Conservation (phyloP, 1,139 yeast genomes). For the Zygoascus hellenicus region DNA sequence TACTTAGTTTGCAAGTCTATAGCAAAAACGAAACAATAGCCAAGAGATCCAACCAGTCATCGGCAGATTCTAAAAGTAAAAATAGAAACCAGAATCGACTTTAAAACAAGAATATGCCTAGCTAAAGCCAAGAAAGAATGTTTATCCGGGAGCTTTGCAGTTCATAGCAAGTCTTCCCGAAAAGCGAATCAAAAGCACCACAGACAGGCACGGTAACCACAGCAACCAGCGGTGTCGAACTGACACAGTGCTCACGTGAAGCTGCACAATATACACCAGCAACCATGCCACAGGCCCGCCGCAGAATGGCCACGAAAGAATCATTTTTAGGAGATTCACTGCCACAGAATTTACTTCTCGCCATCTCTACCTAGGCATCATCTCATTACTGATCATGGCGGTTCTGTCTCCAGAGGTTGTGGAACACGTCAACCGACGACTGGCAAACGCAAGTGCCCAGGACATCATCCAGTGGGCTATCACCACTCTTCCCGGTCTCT, state of each 20-base stretch:
- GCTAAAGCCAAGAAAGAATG: too few relatives aligned
- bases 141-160: too few relatives aligned
- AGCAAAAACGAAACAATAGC: too few relatives aligned
- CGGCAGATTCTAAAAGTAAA: too few relatives aligned
- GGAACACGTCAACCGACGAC: conserved; percentile 46
- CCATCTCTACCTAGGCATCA: not conserved
- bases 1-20: too few relatives aligned
- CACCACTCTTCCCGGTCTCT: conserved; percentile 71
- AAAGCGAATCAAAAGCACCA: too few relatives aligned
- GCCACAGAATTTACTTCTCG: not conserved
- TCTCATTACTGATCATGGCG: conserved; percentile 1
- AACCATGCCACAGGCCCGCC: conserved; percentile 3
- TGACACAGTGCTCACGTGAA: not conserved
- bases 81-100: too few relatives aligned
- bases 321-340: not conserved
- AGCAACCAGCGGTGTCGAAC: too few relatives aligned
- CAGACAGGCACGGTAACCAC: too few relatives aligned
- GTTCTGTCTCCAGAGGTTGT: conserved; percentile 3
- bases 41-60: too few relatives aligned
- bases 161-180: too few relatives aligned
- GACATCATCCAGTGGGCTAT: conserved; percentile 80
- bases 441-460: conserved; percentile 54
- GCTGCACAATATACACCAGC: not conserved
- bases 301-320: conserved; percentile 1
- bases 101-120: too few relatives aligned